Evolutionary conservation across 176 grass and related monocot species (phyloP).

Genomic region (Juncus effusus): DNA sequence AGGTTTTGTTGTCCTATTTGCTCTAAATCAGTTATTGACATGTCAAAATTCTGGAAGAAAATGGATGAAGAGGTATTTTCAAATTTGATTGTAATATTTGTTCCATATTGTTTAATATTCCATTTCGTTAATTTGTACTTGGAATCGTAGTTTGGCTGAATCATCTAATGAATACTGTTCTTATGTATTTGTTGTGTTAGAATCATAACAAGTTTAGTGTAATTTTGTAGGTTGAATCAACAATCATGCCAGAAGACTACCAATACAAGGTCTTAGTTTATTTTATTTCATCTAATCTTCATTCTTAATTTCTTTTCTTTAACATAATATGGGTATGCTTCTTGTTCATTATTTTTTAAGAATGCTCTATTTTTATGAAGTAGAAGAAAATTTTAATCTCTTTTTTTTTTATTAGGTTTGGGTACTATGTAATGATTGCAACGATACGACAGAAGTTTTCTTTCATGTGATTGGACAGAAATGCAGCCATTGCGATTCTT

Average conservation of each 20-base stretch:
- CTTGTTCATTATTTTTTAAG: neutral
- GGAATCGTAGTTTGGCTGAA: neutral
- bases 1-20: slow-evolving; percentile 91
- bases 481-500: slow-evolving; percentile 70
- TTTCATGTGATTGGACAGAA: slow-evolving; percentile 56
- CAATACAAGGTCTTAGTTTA: slow-evolving; percentile 46
- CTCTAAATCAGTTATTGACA: slow-evolving; percentile 61
- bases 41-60: slow-evolving; percentile 67
- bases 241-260: slow-evolving; percentile 33
- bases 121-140: neutral
- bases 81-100: neutral
- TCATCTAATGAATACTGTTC: too few relatives aligned
- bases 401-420: slow-evolving; percentile 46
- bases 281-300: neutral
- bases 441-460: slow-evolving; percentile 61
- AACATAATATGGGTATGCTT: neutral
- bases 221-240: slow-evolving; percentile 48
- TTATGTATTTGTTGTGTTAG: too few relatives aligned
- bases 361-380: neutral
- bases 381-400: neutral
- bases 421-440: slow-evolving; percentile 88
- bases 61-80: slow-evolving; percentile 64
- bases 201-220: neutral
- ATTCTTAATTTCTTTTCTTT: neutral
- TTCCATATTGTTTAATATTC: neutral